Percentiles rank a stretch among this genome's conserved stretches.
These are phyloP conservation scores for Quercus alba DNA, from an alignment of 306 rosid species.

Conservation along the genomic window DNA sequence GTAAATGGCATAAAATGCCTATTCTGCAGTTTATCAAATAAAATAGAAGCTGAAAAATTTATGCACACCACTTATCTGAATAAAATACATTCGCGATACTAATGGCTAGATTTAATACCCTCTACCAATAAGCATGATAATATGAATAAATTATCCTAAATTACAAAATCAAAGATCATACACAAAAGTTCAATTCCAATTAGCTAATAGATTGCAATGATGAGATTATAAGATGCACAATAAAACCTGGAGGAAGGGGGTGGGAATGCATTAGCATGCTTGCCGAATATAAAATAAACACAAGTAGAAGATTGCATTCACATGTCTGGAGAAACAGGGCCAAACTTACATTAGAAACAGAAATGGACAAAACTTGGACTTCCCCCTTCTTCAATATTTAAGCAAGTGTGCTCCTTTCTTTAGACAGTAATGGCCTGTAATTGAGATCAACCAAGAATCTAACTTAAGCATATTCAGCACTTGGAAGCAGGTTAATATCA, in stretches of 20 bases:
- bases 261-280: background rate
- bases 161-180: no score
- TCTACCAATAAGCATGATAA: no score
- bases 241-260: background rate
- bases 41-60: no score
- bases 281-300: background rate
- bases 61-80: no score
- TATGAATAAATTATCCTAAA: no score
- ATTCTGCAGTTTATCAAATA: no score
- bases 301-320: constrained; percentile 1
- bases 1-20: no score
- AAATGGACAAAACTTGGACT: constrained; percentile 92
- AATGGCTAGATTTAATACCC: no score
- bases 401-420: constrained; percentile 96
- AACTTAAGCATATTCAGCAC: constrained; percentile 21
- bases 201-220: background rate
- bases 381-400: constrained; percentile 97
- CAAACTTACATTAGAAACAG: constrained; percentile 88
- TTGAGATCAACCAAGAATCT: constrained; percentile 29
- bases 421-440: constrained; percentile 87
- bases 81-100: no score
- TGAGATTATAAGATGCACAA: background rate
- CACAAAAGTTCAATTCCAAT: background rate
- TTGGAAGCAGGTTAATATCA: constrained; percentile 7
- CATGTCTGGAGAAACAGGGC: constrained; percentile 19